Evolutionary conservation across 306 rosid species (phyloP), one percentile per base, ranked within the genome.

Genomic region (Acacia crassicarpa): DNA sequence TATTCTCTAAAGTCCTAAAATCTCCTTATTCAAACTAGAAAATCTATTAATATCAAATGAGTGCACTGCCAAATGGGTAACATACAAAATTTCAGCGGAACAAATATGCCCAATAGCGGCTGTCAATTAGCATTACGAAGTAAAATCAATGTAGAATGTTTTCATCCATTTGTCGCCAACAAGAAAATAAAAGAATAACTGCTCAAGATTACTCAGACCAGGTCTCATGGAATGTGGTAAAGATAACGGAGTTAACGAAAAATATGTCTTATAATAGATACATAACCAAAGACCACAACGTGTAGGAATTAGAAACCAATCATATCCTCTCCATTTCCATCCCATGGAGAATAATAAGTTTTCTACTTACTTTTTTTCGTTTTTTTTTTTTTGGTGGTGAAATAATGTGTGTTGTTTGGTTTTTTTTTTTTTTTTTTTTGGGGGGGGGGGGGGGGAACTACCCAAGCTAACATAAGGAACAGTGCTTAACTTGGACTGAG

Each of bases 21-120:
- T 45, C 19, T 46, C 59, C 16, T 72, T 23, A 20, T 58, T 27
- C 66, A 84, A 76, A 69, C 48, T 59, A 38, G 77, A 75, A 1
- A 38, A 48, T 75, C 38, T 76, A 75, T 17, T 10, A 67, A 58
- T 74, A 69, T 1, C 20, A 11, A 23, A 46, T n/a, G 11, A 8
- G 9, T 8, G 38, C 44, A 33, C 35, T 32, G 35, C 25, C 33
- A 68, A 75, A 75, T 40, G 2, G 35, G 35, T 32, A 32, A 32
- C 35, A 32, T 32, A 32, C 35, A 32, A 32, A 32, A 32, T 32
- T 32, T 32, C 35, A 32, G 35, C 35, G 35, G 35, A 32, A 32
- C 4, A 32, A 4, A 32, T 32, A 32, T 2, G 35, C 35, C 35
- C 35, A 32, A 32, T 3, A 32, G 35, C 35, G 4, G 35, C 35